Evolutionary conservation across 2,329 filamentous ascomycete species (phyloP).

Genomic region (Penicillium sp.): DNA sequence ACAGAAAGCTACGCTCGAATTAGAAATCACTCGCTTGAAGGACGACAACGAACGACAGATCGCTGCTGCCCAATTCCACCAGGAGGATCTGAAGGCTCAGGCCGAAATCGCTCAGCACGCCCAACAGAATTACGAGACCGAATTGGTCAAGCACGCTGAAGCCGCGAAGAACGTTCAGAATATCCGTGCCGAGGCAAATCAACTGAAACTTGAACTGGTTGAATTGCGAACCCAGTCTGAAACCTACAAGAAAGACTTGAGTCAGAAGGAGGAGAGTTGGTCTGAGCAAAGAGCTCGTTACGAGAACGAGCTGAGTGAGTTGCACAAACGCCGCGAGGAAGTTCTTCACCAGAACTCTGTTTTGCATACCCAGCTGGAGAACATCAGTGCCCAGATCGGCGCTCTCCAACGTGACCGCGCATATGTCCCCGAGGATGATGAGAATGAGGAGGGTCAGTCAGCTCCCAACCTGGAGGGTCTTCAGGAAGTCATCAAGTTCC

Average conservation of each 20-base stretch:
- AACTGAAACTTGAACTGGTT: constrained; percentile 75
- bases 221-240: constrained; percentile 78
- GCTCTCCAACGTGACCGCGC: constrained; percentile 74
- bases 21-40: constrained; percentile 76
- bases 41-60: constrained; percentile 79
- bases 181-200: constrained; percentile 76
- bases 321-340: constrained; percentile 78
- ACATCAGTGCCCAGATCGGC: constrained; percentile 74
- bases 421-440: constrained; percentile 53
- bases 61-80: constrained; percentile 78
- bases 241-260: constrained; percentile 74
- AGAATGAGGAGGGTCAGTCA: constrained; percentile 47
- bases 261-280: constrained; percentile 85
- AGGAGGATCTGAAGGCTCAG: constrained; percentile 88
- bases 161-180: constrained; percentile 82
- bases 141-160: constrained; percentile 91
- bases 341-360: constrained; percentile 85
- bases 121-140: constrained; percentile 92
- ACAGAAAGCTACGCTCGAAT: constrained; percentile 75
- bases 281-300: constrained; percentile 75
- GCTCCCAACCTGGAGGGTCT: constrained; percentile 68
- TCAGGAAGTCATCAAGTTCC: constrained; percentile 85
- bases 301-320: constrained; percentile 78
- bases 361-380: constrained; percentile 84
- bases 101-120: constrained; percentile 90